A percentile compares a stretch with the other conserved stretches of the same genome.
Conservation (phyloP, 129 eudicot species). For the Saussurea involucrata region DNA sequence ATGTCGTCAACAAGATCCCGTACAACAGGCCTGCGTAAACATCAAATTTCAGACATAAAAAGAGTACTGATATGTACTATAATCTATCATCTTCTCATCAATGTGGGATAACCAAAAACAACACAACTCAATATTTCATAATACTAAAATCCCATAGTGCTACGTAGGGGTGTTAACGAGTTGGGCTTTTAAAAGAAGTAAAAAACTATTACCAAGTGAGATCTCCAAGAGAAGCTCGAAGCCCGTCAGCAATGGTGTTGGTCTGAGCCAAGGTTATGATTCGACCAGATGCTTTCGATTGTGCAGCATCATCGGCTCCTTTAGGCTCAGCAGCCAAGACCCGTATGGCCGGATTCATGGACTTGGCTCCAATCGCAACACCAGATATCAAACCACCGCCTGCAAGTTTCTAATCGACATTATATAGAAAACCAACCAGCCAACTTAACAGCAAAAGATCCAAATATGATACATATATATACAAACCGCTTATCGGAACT, state of each 20-base stretch:
- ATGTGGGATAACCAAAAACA: too few relatives aligned
- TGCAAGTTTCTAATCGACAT: slow-evolving; percentile 20
- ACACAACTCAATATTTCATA: not conserved
- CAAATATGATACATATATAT: not conserved
- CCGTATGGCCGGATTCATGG: slow-evolving; percentile 74
- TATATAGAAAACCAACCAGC: slow-evolving; percentile 3
- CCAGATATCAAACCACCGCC: slow-evolving; percentile 98
- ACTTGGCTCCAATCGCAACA: slow-evolving; percentile 86
- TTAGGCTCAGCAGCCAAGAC: slow-evolving; percentile 92
- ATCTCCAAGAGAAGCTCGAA: slow-evolving; percentile 91
- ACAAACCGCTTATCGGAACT: slow-evolving; percentile 90
- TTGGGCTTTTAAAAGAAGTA: not conserved
- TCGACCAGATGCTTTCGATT: slow-evolving; percentile 69
- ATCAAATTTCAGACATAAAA: not conserved
- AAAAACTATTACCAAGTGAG: slow-evolving; percentile 84
- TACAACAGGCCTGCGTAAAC: slow-evolving; percentile 73
- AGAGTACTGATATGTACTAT: not conserved
- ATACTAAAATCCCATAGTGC: too few relatives aligned
- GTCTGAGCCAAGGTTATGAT: slow-evolving; percentile 66
- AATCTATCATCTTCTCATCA: too few relatives aligned
- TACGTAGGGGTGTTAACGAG: too few relatives aligned
- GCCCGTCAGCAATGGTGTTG: slow-evolving; percentile 92
- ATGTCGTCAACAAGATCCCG: slow-evolving; percentile 89
- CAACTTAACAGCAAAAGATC: slow-evolving; percentile 1
- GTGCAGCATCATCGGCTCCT: slow-evolving; percentile 97